Evolutionary conservation across 441 rosid genomes (phyloP).

Genomic region (Erodium moschatum): DNA sequence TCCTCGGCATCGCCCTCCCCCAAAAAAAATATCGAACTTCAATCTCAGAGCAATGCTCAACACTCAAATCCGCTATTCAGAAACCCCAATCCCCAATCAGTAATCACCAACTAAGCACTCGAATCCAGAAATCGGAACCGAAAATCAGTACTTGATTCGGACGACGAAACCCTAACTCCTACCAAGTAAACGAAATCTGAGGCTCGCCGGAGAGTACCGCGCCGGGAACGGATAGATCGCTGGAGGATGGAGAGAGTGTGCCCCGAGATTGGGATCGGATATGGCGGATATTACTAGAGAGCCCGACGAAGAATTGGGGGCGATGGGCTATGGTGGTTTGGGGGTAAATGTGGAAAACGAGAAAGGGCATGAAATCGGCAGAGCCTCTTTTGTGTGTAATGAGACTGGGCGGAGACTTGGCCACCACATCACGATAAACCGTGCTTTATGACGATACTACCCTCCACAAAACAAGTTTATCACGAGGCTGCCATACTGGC

Average conservation of each 20-base stretch:
- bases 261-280: constrained; percentile 20
- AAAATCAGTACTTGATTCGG: constrained; percentile 1
- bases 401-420: constrained; percentile 23
- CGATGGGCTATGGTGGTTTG: constrained; percentile 2
- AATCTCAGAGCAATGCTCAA: constrained; percentile 5
- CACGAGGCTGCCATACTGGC: background rate
- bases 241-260: constrained; percentile 13
- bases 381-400: too few species aligned
- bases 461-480: background rate
- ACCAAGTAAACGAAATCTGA: constrained; percentile 10
- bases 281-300: constrained; percentile 22
- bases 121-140: constrained; percentile 16
- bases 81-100: constrained; percentile 23
- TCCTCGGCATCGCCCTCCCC: constrained; percentile 59
- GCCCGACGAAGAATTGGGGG: constrained; percentile 11
- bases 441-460: background rate
- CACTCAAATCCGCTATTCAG: constrained; percentile 4
- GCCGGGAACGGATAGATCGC: constrained; percentile 8
- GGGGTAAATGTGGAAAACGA: constrained; percentile 27
- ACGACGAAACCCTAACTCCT: constrained; percentile 21
- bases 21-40: constrained; percentile 9
- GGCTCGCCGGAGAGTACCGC: constrained; percentile 17
- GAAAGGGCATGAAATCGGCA: background rate
- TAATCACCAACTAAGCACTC: background rate
- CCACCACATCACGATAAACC: constrained; percentile 1